These are phyloP conservation scores for Leccinum pellstonianum DNA, from an alignment of 768 basidiomycete species.

Conservation along the genomic window DNA sequence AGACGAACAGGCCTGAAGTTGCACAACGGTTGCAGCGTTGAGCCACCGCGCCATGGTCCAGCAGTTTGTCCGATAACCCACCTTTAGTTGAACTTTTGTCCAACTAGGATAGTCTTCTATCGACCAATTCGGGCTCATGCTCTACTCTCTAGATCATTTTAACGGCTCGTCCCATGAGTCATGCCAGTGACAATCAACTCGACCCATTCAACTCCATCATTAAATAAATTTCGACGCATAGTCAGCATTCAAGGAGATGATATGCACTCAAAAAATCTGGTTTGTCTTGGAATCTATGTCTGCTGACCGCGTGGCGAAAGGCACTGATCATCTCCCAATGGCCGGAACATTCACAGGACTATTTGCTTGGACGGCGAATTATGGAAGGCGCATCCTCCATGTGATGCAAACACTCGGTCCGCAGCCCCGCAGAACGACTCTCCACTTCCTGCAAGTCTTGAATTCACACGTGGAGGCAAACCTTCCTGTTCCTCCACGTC, in stretches of 20 bases:
- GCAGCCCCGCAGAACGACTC: constrained; percentile 2
- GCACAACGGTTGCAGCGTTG: no score
- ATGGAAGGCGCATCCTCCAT: not conserved
- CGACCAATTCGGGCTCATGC: not conserved
- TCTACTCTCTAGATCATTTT: not conserved
- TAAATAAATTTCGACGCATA: not conserved
- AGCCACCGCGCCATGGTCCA: no score
- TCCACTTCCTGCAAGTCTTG: not conserved
- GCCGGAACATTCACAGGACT: constrained; percentile 4
- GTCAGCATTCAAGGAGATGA: not conserved
- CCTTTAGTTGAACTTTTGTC: no score
- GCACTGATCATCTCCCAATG: not conserved
- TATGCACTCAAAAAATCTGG: not conserved
- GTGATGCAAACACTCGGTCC: constrained; percentile 1
- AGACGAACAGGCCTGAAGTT: no score
- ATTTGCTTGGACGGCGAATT: constrained; percentile 3
- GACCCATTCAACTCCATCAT: not conserved
- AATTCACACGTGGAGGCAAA: not conserved
- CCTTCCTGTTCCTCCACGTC: not conserved
- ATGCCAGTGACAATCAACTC: not conserved
- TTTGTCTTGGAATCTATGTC: not conserved
- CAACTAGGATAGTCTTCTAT: not conserved
- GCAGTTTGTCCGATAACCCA: no score
- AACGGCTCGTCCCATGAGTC: not conserved
- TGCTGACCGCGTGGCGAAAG: not conserved